These are phyloP conservation scores for Amanita rimosa DNA, from an alignment of 768 basidiomycete genomes.

Conservation along the genomic window DNA sequence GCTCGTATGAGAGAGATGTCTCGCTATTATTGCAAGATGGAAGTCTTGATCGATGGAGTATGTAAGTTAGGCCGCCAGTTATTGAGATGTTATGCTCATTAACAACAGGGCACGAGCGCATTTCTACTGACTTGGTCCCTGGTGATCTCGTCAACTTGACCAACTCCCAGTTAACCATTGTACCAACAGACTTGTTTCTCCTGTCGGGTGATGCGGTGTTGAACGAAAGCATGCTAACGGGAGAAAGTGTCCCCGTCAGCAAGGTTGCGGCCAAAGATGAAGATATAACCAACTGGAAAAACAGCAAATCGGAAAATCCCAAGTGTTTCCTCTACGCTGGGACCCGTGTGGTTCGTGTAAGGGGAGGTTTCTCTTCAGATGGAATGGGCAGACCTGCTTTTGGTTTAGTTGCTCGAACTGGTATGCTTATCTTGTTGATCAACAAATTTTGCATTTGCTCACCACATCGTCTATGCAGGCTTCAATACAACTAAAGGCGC, in stretches of 20 bases:
- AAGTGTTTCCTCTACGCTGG: slow-evolving; percentile 87
- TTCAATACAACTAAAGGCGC: slow-evolving; percentile 98
- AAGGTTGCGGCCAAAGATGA: slow-evolving; percentile 80
- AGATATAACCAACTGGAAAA: slow-evolving; percentile 60
- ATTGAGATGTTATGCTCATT: neutral
- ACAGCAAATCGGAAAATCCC: slow-evolving; percentile 57
- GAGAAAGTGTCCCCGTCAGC: slow-evolving; percentile 95
- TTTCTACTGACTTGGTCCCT: slow-evolving; percentile 76
- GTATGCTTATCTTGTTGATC: slow-evolving; percentile 23
- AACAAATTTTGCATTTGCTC: neutral
- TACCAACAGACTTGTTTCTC: slow-evolving; percentile 88
- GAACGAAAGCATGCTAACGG: slow-evolving; percentile 98
- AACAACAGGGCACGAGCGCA: slow-evolving; percentile 49
- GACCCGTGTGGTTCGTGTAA: slow-evolving; percentile 81
- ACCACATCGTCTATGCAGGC: slow-evolving; percentile 25
- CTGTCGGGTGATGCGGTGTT: slow-evolving; percentile 96
- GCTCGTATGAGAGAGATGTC: slow-evolving; percentile 95
- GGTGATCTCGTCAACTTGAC: slow-evolving; percentile 92
- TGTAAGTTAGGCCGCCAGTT: slow-evolving; percentile 37
- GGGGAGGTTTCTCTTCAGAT: slow-evolving; percentile 47
- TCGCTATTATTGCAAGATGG: slow-evolving; percentile 69
- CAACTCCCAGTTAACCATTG: slow-evolving; percentile 51
- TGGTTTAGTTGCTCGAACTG: slow-evolving; percentile 80
- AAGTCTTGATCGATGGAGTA: slow-evolving; percentile 52
- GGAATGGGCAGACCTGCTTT: slow-evolving; percentile 51